Evolutionary conservation across 2,329 filamentous ascomycete genomes (phyloP).

Genomic region (Keithomyces neogunnii): DNA sequence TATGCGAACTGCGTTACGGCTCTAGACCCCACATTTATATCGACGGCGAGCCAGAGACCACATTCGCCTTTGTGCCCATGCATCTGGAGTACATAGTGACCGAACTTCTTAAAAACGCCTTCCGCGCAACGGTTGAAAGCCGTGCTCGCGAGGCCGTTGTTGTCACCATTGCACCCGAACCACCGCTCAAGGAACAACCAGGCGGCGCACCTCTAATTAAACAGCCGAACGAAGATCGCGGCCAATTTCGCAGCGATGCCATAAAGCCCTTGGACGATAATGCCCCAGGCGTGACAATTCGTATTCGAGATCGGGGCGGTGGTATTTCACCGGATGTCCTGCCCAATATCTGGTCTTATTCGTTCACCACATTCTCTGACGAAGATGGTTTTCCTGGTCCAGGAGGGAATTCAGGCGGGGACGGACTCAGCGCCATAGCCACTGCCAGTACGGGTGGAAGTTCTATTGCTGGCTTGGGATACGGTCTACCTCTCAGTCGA

Average conservation of each 20-base stretch:
- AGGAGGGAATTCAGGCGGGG: conserved; percentile 38
- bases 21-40: conserved; percentile 73
- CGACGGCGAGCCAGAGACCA: conserved; percentile 75
- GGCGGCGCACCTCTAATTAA: conserved; percentile 18
- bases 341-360: conserved; percentile 91
- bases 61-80: conserved; percentile 85
- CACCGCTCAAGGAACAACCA: conserved; percentile 25
- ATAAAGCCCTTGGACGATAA: conserved; percentile 54
- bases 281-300: conserved; percentile 82
- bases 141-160: conserved; percentile 77
- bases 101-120: conserved; percentile 93
- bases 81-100: conserved; percentile 97
- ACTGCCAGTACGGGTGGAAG: conserved; percentile 63
- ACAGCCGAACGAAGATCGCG: conserved; percentile 28
- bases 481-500: conserved; percentile 80
- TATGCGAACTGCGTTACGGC: conserved; percentile 94
- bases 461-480: conserved; percentile 87
- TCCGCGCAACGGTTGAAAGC: conserved; percentile 83
- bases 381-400: conserved; percentile 35
- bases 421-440: conserved; percentile 66
- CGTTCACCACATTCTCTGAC: conserved; percentile 87
- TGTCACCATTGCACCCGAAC: conserved; percentile 78
- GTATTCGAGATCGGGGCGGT: conserved; percentile 90
- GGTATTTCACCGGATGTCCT: conserved; percentile 81
- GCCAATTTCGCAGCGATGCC: conserved; percentile 33